These are phyloP conservation scores for Pyrenula aspistea DNA, from an alignment of 495 filamentous ascomycete genomes.

Conservation along the genomic window DNA sequence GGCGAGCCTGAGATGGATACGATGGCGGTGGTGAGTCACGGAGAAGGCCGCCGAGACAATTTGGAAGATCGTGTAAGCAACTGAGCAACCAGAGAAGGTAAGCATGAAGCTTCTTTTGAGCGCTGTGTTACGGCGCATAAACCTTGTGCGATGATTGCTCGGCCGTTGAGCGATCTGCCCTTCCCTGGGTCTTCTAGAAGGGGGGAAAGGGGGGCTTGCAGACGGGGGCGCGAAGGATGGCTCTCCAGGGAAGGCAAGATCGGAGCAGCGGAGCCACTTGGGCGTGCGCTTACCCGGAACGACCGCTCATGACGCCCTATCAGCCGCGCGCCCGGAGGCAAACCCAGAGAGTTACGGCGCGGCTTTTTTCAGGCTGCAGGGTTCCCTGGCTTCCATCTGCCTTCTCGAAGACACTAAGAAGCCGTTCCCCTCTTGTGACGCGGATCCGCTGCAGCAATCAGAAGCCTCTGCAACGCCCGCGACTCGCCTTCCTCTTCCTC, in stretches of 20 bases:
- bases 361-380: no score
- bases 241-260: neutral
- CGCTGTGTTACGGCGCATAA: neutral
- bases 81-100: no score
- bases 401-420: neutral
- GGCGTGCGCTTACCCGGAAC: neutral
- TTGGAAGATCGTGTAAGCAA: no score
- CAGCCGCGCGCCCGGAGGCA: no score
- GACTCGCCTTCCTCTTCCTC: neutral
- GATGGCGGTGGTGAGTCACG: neutral
- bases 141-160: neutral
- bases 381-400: neutral
- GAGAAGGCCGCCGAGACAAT: neutral
- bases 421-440: neutral
- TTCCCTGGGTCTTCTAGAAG: neutral
- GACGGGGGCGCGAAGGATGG: neutral
- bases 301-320: neutral
- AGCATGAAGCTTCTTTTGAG: neutral
- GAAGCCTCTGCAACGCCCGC: neutral
- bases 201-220: neutral
- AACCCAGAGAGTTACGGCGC: no score
- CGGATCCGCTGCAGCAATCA: neutral
- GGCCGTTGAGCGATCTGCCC: neutral
- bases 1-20: neutral
- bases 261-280: neutral